Evolutionary conservation across 306 rosid genomes (phyloP), one percentile per base, ranked within the genome.

Genomic region (Calophaca sinica): DNA sequence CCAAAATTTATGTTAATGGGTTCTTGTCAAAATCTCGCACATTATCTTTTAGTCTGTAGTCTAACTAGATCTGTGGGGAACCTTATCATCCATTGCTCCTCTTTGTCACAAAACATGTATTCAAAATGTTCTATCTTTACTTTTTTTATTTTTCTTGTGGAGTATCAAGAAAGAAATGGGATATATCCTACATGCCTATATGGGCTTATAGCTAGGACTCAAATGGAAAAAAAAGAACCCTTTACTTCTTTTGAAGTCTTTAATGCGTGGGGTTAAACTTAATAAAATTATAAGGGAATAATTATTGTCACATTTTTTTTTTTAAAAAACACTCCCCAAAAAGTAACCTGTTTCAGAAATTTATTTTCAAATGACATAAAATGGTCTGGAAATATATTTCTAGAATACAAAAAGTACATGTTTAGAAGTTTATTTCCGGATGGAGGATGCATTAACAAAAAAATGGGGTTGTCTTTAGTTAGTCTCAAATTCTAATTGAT

Each of bases 1-100:
- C 84, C 85, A 81, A 83, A 79, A 74, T 62, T 76, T 65, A 81
- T 84, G 92, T 83, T 84, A 93, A 93, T 89, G 93, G 96, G 80
- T 85, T 90, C 96, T 85, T 90, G 87, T 90, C 88, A 88, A 89
- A 89, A 89, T 93, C 93, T 87, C 79, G 90, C 91, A 88, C 74
- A 87, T 85, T 85, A 85, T 87, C 91, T 87, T 86, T 85, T 88
- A 87, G 44, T 88, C 85, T 87, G 51, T 74, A 84, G 83, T 83
- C 74, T 75, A 59, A 58, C 33, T 74, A 78, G 88, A 90, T 90
- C 73, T 90, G 91, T 87, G 83, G 91, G 90, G 90, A 72, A 81
- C 81, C 87, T 81, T 73, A 80, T 76, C 86, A 78, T 73, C 88
- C 81, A 62, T 81, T 75, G 85, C 86, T 81, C 82, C 85, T 74